Conservation (phyloP, 345 rosid species). For the Brassica rapa region DNA sequence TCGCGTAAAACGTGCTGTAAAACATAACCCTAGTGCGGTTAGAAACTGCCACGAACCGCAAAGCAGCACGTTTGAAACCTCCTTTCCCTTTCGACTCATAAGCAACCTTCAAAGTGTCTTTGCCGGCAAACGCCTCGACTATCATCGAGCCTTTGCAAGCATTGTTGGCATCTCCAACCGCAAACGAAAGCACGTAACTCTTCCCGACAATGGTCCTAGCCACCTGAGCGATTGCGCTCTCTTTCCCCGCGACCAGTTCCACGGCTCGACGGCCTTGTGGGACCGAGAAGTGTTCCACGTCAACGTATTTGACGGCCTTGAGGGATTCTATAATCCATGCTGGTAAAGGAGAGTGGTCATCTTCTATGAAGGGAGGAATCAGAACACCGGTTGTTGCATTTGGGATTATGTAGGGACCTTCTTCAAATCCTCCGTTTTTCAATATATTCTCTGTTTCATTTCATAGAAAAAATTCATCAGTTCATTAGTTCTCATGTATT, state of each 20-base stretch:
- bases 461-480: not conserved
- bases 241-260: slow-evolving; percentile 86
- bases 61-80: slow-evolving; percentile 62
- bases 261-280: slow-evolving; percentile 70
- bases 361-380: slow-evolving; percentile 78
- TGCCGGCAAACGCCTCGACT: slow-evolving; percentile 80
- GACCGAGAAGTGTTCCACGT: slow-evolving; percentile 59
- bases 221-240: slow-evolving; percentile 80
- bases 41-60: slow-evolving; percentile 56
- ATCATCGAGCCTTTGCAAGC: slow-evolving; percentile 69
- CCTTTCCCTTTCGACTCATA: slow-evolving; percentile 75
- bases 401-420: slow-evolving; percentile 73
- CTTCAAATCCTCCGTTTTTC: slow-evolving; percentile 80
- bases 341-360: slow-evolving; percentile 72
- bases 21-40: slow-evolving; percentile 62
- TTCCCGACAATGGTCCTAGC: slow-evolving; percentile 58
- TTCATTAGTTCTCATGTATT: not conserved
- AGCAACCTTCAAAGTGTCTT: slow-evolving; percentile 55
- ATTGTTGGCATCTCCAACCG: slow-evolving; percentile 75
- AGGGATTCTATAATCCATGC: slow-evolving; percentile 86
- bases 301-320: slow-evolving; percentile 87
- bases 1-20: slow-evolving; percentile 72
- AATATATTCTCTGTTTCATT: slow-evolving; percentile 58
- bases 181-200: slow-evolving; percentile 63
- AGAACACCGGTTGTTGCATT: slow-evolving; percentile 75